A percentile compares a stretch with the other conserved stretches of the same genome.
Conservation (phyloP, 2,329 filamentous ascomycete genomes). For the Alternaria sp. region DNA sequence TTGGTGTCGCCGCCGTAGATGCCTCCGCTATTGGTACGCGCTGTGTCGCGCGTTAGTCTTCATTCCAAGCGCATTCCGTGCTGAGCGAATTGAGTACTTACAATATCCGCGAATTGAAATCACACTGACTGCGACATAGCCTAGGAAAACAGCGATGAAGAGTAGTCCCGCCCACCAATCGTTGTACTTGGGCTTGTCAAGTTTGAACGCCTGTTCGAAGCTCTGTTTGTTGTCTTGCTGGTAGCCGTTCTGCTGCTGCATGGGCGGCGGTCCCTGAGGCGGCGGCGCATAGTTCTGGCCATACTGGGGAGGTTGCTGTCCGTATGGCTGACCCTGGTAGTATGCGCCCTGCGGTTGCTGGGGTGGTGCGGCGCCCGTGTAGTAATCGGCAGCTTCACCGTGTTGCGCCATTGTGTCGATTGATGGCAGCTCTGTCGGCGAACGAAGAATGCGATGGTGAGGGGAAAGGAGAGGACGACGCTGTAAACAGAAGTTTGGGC, state of each 20-base stretch:
- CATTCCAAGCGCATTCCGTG: background rate
- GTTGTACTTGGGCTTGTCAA: slow-evolving; percentile 85
- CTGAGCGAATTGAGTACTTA: slow-evolving; percentile 17
- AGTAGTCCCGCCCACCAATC: slow-evolving; percentile 88
- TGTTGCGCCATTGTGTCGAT: slow-evolving; percentile 37
- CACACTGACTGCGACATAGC: slow-evolving; percentile 78
- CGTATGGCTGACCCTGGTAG: slow-evolving; percentile 33
- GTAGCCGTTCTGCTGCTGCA: slow-evolving; percentile 31
- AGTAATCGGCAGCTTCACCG: slow-evolving; percentile 50
- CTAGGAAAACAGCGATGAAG: slow-evolving; percentile 72
- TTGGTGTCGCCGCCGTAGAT: slow-evolving; percentile 72
- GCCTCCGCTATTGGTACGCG: slow-evolving; percentile 68
- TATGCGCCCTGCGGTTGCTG: slow-evolving; percentile 28
- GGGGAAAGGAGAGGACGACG: background rate
- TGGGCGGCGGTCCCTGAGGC: slow-evolving; percentile 31
- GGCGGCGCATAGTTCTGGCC: slow-evolving; percentile 39
- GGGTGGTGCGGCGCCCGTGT: slow-evolving; percentile 34
- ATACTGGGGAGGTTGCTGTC: slow-evolving; percentile 40
- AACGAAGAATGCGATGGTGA: slow-evolving; percentile 1
- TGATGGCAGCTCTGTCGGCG: background rate
- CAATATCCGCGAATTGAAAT: slow-evolving; percentile 76
- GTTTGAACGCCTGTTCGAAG: slow-evolving; percentile 83
- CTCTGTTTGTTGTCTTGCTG: slow-evolving; percentile 53
- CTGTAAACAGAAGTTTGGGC: slow-evolving; percentile 5
- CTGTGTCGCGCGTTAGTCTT: slow-evolving; percentile 30